Base-by-base conservation (phyloP, 192 early-diverging fungal species). In the Coemansia brasiliensis region DNA sequence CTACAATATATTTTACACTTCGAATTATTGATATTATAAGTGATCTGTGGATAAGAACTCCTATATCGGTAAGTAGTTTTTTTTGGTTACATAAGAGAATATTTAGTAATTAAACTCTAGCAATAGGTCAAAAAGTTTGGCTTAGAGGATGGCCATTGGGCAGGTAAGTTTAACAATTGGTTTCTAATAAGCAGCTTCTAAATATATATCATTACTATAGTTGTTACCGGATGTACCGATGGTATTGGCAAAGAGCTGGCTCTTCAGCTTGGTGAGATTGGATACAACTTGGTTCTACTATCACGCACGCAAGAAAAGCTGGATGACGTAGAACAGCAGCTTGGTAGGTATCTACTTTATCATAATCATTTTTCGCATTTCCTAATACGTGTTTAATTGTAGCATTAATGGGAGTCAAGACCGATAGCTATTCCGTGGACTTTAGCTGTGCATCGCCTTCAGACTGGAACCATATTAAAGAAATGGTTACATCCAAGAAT, bases 191-290 rank as follows among this genome's bases (percentile, higher is more conserved):
- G 8, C 26, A 15, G 25, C n/a, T 22, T 24, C 42, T 9, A 17
- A 40, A 16, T 42, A 22, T 10, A 35, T 35, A 35, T 35, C 13
- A 8, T 41, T n/a, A n/a, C n/a, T 51, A 25, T 77, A 77, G 74
- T 98, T 52, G 84, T 98, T 11, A 98, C 96, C 25, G 96, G 96
- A 54, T 94, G 93, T 18, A 93, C 94, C 11, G 96, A 96, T 66
- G 96, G 94, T 24, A 96, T 98, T 74, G 96, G 96, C 32, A 91
- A 86, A 58, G 91, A 95, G 69, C 91, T 96, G 52, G 94, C 94
- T 5, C 69, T 85, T 17, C 93, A 98, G 72, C 78, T 98, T 21
- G 92, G 91, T 4, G 72, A 86, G 40, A 77, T 82, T n/a, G 88
- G 87, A 39, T 86, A 93, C 72, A 95, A 96, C 57, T 42, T 96